phyloP scores from a whole-genome alignment of 805 yeast species.

The Lipomyces yamanashiensis region DNA sequence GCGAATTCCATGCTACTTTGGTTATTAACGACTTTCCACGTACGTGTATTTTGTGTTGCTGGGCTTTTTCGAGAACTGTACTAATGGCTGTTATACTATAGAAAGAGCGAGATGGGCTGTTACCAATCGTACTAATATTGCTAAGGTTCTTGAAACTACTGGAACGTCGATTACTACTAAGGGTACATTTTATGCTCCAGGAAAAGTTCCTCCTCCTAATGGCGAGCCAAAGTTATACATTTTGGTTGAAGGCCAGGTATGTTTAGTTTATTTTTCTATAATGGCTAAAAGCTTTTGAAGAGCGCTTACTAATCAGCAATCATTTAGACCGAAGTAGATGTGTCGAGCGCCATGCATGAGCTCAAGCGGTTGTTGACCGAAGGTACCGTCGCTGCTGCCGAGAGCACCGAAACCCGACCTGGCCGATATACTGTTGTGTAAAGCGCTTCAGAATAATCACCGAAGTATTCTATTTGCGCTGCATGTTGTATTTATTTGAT shows the following conservation, averaged over 20 bases:
- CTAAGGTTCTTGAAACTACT: conserved; percentile 69
- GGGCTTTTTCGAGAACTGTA: not conserved
- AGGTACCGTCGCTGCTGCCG: conserved; percentile 38
- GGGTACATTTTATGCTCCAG: conserved; percentile 75
- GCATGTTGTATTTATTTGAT: not conserved
- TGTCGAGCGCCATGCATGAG: conserved; percentile 40
- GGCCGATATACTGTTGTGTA: conserved; percentile 40
- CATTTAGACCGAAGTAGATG: conserved; percentile 37
- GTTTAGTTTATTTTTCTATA: not conserved
- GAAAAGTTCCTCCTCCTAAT: conserved; percentile 56
- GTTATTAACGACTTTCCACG: conserved; percentile 84
- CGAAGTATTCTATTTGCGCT: not conserved
- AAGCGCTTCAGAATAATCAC: not conserved
- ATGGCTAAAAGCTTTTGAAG: too few relatives aligned
- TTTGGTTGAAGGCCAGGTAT: conserved; percentile 66
- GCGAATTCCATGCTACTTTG: conserved; percentile 66
- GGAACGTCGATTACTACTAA: conserved; percentile 78
- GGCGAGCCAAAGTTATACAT: conserved; percentile 75
- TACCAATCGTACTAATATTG: conserved; percentile 65
- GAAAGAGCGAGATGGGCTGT: conserved; percentile 75
- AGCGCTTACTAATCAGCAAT: not conserved
- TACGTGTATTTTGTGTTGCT: conserved; percentile 12
- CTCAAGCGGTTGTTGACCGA: conserved; percentile 38
- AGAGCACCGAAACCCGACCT: conserved; percentile 29
- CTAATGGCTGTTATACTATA: not conserved